Conservation (phyloP, 306 rosid genomes). For the Sphenostylis stenocarpa region DNA sequence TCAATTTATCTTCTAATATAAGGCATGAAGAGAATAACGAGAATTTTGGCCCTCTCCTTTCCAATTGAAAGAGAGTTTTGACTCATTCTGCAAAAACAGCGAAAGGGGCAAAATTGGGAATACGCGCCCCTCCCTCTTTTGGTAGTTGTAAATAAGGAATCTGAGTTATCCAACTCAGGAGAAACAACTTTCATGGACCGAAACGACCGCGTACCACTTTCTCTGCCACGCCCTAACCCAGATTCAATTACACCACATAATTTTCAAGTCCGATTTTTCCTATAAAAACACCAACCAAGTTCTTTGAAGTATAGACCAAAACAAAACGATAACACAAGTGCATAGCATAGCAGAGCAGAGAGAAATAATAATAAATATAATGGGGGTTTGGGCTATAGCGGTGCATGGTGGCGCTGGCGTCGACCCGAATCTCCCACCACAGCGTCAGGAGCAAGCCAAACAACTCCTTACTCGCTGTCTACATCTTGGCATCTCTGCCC, state of each 20-base stretch:
- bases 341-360: neutral
- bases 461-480: slow-evolving; percentile 82
- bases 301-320: neutral
- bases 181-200: neutral
- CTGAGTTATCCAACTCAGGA: neutral
- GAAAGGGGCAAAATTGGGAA: no score
- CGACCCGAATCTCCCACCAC: slow-evolving; percentile 84
- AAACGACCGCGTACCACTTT: neutral
- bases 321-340: neutral
- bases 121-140: no score
- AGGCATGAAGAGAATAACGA: no score
- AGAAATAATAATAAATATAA: slow-evolving; percentile 2
- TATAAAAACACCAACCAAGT: slow-evolving; percentile 13
- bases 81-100: no score
- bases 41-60: no score
- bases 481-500: slow-evolving; percentile 77
- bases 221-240: neutral
- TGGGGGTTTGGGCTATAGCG: slow-evolving; percentile 90
- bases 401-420: slow-evolving; percentile 99
- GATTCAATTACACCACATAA: slow-evolving; percentile 3
- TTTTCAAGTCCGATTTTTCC: slow-evolving; percentile 33
- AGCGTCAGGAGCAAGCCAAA: slow-evolving; percentile 84
- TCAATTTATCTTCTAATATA: no score
- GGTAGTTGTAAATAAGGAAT: neutral
- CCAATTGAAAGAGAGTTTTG: no score